These are phyloP conservation scores for Peniophora sp. DNA, from an alignment of 1,284 basidiomycete species.

Conservation along the genomic window DNA sequence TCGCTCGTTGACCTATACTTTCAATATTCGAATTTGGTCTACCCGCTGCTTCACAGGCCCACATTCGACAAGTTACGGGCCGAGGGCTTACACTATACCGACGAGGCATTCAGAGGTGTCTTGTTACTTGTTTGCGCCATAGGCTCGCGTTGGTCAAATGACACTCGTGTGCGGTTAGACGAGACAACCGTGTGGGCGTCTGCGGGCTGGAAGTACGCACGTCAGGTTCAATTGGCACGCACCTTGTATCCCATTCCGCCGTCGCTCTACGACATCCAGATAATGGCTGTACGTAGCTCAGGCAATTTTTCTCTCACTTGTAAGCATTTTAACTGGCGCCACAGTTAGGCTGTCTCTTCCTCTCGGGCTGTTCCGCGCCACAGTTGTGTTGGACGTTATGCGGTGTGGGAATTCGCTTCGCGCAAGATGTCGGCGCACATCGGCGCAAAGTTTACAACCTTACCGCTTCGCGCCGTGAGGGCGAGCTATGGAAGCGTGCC, in stretches of 20 bases:
- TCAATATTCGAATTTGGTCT: slow-evolving; percentile 27
- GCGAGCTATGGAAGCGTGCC: slow-evolving; percentile 52
- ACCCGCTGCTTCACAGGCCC: slow-evolving; percentile 42
- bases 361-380: slow-evolving; percentile 54
- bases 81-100: slow-evolving; percentile 31
- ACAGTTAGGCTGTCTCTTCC: slow-evolving; percentile 20
- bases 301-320: neutral
- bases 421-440: slow-evolving; percentile 61
- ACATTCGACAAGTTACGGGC: slow-evolving; percentile 35
- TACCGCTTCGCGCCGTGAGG: too few relatives aligned
- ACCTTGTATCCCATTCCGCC: slow-evolving; percentile 42
- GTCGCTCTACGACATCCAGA: slow-evolving; percentile 66
- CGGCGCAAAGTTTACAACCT: slow-evolving; percentile 35
- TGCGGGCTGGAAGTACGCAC: slow-evolving; percentile 71
- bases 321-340: too few relatives aligned
- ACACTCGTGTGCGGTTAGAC: slow-evolving; percentile 47
- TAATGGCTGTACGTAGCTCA: slow-evolving; percentile 37
- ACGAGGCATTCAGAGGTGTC: slow-evolving; percentile 38
- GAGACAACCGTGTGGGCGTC: slow-evolving; percentile 37
- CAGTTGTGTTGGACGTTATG: slow-evolving; percentile 67
- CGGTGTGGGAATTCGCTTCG: slow-evolving; percentile 62
- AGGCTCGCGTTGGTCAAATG: slow-evolving; percentile 40
- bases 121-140: slow-evolving; percentile 46
- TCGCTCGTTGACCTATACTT: slow-evolving; percentile 44
- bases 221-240: slow-evolving; percentile 39